phyloP scores from a whole-genome alignment of 768 basidiomycete genomes.

The Rhizopogon vinicolor region DNA sequence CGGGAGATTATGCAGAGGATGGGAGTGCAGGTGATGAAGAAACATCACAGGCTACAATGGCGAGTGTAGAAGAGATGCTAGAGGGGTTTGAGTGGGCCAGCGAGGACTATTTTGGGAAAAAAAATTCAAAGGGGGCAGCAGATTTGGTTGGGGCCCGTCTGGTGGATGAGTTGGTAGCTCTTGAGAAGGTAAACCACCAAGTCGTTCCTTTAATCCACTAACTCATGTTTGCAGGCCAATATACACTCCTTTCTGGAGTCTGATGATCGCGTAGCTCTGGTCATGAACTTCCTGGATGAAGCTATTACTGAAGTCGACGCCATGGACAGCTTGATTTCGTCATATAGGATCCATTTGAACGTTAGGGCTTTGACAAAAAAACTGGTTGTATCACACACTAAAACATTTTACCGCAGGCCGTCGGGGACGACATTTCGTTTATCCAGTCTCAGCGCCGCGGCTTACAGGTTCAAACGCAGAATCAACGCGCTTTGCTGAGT shows the following conservation, averaged over 20 bases:
- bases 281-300: conserved; percentile 86
- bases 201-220: conserved; percentile 1
- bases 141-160: conserved; percentile 91
- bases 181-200: conserved; percentile 71
- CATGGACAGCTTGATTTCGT: conserved; percentile 84
- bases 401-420: conserved; percentile 52
- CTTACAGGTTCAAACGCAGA: conserved; percentile 95
- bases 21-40: conserved; percentile 66
- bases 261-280: conserved; percentile 84
- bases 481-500: conserved; percentile 77
- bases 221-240: conserved; percentile 64
- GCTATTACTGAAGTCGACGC: conserved; percentile 84
- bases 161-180: conserved; percentile 83
- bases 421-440: conserved; percentile 89
- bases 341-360: conserved; percentile 96
- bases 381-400: conserved; percentile 5
- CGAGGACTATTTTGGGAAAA: conserved; percentile 66
- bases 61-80: conserved; percentile 96
- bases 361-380: conserved; percentile 40
- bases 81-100: conserved; percentile 98
- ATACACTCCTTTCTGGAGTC: conserved; percentile 97
- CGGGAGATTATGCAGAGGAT: conserved; percentile 36
- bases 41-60: conserved; percentile 73
- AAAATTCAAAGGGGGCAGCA: conserved; percentile 65
- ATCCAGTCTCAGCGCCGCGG: conserved; percentile 97